Conservation (phyloP, 257 asterid genomes). For the Verbascum thapsus region DNA sequence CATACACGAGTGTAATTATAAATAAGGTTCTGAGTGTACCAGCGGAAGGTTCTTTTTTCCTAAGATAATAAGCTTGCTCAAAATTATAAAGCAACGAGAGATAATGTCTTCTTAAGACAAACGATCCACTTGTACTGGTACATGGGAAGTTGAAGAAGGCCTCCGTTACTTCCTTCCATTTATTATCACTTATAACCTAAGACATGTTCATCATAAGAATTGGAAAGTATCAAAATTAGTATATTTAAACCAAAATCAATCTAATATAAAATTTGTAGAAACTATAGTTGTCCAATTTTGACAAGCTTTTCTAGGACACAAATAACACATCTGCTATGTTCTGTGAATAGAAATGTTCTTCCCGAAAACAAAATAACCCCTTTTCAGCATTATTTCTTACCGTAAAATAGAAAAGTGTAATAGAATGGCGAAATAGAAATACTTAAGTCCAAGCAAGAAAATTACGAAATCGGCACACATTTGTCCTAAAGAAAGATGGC, state of each 20-base stretch:
- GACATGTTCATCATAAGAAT: constrained; percentile 29
- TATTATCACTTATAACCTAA: constrained; percentile 82
- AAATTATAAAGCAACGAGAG: constrained; percentile 85
- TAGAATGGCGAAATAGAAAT: neutral
- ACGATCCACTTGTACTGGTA: constrained; percentile 79
- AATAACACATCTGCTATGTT: constrained; percentile 24
- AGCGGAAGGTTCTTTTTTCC: constrained; percentile 64
- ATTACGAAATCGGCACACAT: too few relatives aligned
- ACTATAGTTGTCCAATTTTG: constrained; percentile 23
- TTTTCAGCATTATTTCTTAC: neutral
- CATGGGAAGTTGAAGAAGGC: constrained; percentile 84
- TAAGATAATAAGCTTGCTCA: constrained; percentile 89
- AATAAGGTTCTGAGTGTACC: constrained; percentile 41
- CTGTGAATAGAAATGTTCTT: constrained; percentile 9
- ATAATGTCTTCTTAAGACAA: constrained; percentile 77
- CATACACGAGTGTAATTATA: constrained; percentile 1
- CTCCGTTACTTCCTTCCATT: constrained; percentile 84
- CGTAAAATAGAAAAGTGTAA: neutral
- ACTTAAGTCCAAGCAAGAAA: neutral
- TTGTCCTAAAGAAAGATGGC: neutral
- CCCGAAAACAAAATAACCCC: neutral
- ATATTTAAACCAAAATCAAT: constrained; percentile 7
- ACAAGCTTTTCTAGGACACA: constrained; percentile 18
- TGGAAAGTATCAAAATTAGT: constrained; percentile 7
- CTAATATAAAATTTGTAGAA: neutral